Percentiles rank a stretch among this genome's conserved stretches.
These are phyloP conservation scores for Gypsophila paniculata DNA, from an alignment of 179 eudicot genomes.

Conservation along the genomic window DNA sequence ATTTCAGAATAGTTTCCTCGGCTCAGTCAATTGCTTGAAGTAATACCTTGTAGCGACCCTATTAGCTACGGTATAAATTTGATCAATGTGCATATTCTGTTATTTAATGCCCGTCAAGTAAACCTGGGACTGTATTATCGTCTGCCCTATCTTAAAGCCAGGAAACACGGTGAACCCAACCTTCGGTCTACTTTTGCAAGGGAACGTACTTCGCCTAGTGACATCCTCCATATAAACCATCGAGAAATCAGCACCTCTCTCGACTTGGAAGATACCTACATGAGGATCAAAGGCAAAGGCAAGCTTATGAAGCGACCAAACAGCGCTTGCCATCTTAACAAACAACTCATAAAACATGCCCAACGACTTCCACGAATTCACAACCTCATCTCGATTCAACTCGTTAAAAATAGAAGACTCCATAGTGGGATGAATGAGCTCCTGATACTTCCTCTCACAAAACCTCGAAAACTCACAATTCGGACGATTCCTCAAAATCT, in stretches of 20 bases:
- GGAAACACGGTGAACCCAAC: conserved; percentile 90
- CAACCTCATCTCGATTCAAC: conserved; percentile 49
- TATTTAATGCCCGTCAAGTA: conserved; percentile 44
- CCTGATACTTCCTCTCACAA: conserved; percentile 74
- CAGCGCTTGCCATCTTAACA: conserved; percentile 76
- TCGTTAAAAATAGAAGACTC: conserved; percentile 71
- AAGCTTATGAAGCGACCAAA: conserved; percentile 84
- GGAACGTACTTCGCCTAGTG: conserved; percentile 37
- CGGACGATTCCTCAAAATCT: conserved; percentile 55
- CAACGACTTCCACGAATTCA: conserved; percentile 78
- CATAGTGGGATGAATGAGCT: conserved; percentile 74
- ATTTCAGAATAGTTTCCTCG: conserved; percentile 1
- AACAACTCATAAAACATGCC: conserved; percentile 68
- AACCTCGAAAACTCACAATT: conserved; percentile 58
- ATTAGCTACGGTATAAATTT: neutral
- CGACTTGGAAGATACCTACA: conserved; percentile 76
- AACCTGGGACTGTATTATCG: conserved; percentile 77
- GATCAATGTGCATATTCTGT: conserved; percentile 9
- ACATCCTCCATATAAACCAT: conserved; percentile 90
- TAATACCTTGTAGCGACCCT: neutral
- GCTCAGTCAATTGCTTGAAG: too few relatives aligned
- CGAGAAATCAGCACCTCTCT: conserved; percentile 71
- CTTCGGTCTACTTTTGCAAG: conserved; percentile 47
- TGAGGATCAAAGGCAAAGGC: conserved; percentile 65
- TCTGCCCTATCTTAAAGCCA: conserved; percentile 72